Base-by-base conservation (phyloP, 108 stramenopile genomes). In the Halocafeteria seosinensis region DNA sequence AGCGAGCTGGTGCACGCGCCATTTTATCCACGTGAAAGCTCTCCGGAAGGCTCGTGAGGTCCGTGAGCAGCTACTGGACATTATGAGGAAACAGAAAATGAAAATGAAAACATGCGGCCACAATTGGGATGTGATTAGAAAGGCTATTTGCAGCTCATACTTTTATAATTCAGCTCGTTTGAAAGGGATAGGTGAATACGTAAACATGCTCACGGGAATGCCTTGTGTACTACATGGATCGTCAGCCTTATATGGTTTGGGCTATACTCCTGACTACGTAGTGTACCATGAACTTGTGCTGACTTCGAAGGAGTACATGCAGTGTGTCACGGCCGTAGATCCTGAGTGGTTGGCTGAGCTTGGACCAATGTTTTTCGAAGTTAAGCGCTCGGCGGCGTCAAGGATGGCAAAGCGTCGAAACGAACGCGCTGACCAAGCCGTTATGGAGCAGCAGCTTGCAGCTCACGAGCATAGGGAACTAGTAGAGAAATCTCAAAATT, bases 61-160 rank as follows among this genome's bases (percentile, higher is more conserved):
- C 25, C 88, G 87, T 68, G 84, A 85, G 21, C 92, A 98, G 77
- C 81, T 98, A 24, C 61, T 89, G 37, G 94, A 96, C 77, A 84
- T 96, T 70, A 91, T 93, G 90, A 84, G 88, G 76, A 84, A 88
- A 68, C 92, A 92, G 76, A 84, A 76, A 62, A 77, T 98, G 24
- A 2, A 28, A 2, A 13, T 35, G 38, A 64, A 60, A 13, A 78
- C 81, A 34, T 86, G 87, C 68, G 86, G 90, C 27, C 35, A 32
- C 26, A 79, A 82, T 36, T 95, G 96, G 96, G 93, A 98, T 77
- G 77, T 77, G 6, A 88, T 98, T 21, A 84, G 96, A 50, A 91
- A 92, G 81, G 84, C 92, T 0, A 94, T 98, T 34, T 98, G 96
- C 70, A 90, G 91, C n/a, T 90, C 91, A 34, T 95, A 98, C 78